Base-by-base conservation (phyloP, 2,329 filamentous ascomycete genomes). In the Talaromyces sp. region DNA sequence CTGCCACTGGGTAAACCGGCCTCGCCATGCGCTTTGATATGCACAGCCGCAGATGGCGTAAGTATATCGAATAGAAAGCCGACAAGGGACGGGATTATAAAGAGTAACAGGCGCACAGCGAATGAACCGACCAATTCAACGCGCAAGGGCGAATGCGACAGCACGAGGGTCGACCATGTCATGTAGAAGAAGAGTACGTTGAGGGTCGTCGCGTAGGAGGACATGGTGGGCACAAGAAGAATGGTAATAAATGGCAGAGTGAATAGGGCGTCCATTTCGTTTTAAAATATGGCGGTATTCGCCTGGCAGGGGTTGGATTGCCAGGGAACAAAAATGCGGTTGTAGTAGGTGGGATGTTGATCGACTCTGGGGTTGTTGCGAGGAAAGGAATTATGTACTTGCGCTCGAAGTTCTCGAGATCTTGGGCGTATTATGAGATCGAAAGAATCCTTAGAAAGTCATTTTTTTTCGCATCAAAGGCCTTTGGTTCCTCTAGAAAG, bases 161-260 rank as follows among this genome's bases (percentile, higher is more conserved):
- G 77, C 35, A 95, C 85, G 29, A 97, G 81, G 0, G 90, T 93
- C 5, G 86, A 85, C 91, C 91, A 96, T 62, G 90, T 93, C 76
- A 96, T 83, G 71, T 91, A 93, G 73, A 96, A 94, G 77, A 96
- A 92, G 57, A 95, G 77, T 20, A 96, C 76, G 70, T 94, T 96
- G 58, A 96, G 78, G 1, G 87, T 91, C 1, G 91, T 93, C 37
- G 79, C 87, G 77, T 88, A 91, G 6, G 88, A 87, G 6, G 84
- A 82, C 52, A 85, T 40, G 10, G 62, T 58, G 4, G 67, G 68
- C 2, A 70, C 36, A 8, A 70, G 56, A 32, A 69, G 57, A 19
- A 71, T 33, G 1, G 64, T 66, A 6, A 70, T 54, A 9, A 69
- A 44, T 7, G 69, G 67, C 6, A 71, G 47, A 0, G 67, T 66